Evolutionary conservation across 495 filamentous ascomycete genomes (phyloP).

Genomic region (Achaetomiella virescens): DNA sequence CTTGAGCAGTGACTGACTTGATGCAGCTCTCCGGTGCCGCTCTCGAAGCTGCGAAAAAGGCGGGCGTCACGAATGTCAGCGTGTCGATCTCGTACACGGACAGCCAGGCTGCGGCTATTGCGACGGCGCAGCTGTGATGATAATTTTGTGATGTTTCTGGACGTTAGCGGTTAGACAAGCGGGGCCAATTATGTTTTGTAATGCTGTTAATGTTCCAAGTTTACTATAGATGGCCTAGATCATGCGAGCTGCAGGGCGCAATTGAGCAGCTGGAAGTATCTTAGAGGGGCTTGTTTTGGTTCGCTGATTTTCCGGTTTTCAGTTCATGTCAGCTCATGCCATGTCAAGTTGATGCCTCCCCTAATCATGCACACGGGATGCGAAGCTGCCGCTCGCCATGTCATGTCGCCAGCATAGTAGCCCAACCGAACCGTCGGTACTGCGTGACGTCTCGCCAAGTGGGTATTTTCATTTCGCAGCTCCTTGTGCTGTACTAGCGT

Average conservation of each 20-base stretch:
- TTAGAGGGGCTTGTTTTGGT: no score
- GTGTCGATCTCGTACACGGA: constrained; percentile 96
- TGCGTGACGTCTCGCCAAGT: background rate
- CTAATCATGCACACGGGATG: no score
- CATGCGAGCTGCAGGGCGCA: no score
- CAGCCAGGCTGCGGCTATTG: constrained; percentile 85
- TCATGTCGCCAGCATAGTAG: no score
- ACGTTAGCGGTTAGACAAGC: background rate
- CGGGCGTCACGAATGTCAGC: constrained; percentile 75
- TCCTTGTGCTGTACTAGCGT: background rate
- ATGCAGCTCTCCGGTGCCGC: constrained; percentile 77
- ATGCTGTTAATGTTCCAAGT: no score
- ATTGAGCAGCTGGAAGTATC: no score
- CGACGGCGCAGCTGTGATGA: constrained; percentile 37
- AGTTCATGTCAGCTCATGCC: no score
- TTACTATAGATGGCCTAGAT: no score
- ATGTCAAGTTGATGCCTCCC: no score
- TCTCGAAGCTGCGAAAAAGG: constrained; percentile 68
- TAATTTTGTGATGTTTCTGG: background rate
- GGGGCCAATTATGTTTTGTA: no score
- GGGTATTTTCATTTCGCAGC: background rate
- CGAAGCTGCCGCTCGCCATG: no score
- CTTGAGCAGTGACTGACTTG: constrained; percentile 32
- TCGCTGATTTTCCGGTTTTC: no score
- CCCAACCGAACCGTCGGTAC: background rate